Evolutionary conservation across 495 filamentous ascomycete species (phyloP).

Genomic region (Lophiostoma macrostomum): DNA sequence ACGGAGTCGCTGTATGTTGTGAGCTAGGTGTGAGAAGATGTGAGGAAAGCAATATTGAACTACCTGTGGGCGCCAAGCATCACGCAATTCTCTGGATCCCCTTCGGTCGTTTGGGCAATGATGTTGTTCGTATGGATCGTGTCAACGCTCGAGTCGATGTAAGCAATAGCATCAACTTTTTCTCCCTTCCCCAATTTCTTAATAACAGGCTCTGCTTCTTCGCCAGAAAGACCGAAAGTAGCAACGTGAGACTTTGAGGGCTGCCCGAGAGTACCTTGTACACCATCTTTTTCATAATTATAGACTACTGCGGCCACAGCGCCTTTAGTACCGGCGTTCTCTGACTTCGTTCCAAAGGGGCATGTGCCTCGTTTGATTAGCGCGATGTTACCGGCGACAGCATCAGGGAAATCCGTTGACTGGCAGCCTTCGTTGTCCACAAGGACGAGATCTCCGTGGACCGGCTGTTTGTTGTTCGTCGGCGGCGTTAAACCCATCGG

Average conservation of each 20-base stretch:
- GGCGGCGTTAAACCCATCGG: slow-evolving; percentile 61
- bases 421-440: slow-evolving; percentile 28
- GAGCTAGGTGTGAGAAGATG: too few relatives aligned
- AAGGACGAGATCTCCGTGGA: slow-evolving; percentile 37
- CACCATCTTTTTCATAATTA: slow-evolving; percentile 53
- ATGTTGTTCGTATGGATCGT: slow-evolving; percentile 53
- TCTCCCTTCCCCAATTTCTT: slow-evolving; percentile 51
- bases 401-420: slow-evolving; percentile 52
- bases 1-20: slow-evolving; percentile 73
- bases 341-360: slow-evolving; percentile 60
- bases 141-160: slow-evolving; percentile 44
- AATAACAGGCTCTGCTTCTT: slow-evolving; percentile 53
- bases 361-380: slow-evolving; percentile 63
- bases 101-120: slow-evolving; percentile 62
- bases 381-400: slow-evolving; percentile 56
- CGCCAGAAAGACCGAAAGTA: slow-evolving; percentile 47
- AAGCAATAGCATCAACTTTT: slow-evolving; percentile 36
- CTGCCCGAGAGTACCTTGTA: slow-evolving; percentile 45
- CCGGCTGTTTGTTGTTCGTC: slow-evolving; percentile 54
- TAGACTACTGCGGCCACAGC: slow-evolving; percentile 61
- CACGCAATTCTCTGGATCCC: slow-evolving; percentile 64
- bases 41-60: too few relatives aligned
- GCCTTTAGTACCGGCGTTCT: slow-evolving; percentile 55
- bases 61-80: slow-evolving; percentile 64
- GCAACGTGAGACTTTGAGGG: slow-evolving; percentile 53